Percentiles rank a stretch among this genome's conserved stretches.
Conservation (phyloP, 805 yeast genomes). For the Isabelozyma pseudorhagii region DNA sequence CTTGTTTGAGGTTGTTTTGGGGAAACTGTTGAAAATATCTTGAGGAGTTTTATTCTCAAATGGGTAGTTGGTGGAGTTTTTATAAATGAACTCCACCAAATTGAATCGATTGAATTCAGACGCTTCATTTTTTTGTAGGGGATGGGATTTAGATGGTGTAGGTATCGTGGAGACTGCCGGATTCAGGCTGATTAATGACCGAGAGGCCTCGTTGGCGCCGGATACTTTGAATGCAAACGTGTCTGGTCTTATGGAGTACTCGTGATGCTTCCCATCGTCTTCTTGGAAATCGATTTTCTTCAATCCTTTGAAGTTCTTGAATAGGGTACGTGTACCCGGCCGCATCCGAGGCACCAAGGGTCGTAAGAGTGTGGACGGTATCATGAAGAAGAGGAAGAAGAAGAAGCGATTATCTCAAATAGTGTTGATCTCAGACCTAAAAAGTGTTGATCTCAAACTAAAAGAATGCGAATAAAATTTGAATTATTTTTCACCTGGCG, state of each 20-base stretch:
- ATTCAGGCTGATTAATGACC: slow-evolving; percentile 8
- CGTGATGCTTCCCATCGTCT: slow-evolving; percentile 28
- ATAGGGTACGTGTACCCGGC: background rate
- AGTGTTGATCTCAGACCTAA: no score
- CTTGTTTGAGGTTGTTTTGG: slow-evolving; percentile 29
- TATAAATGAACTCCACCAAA: slow-evolving; percentile 32
- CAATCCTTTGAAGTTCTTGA: background rate
- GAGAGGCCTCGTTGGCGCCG: slow-evolving; percentile 14
- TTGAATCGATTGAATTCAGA: slow-evolving; percentile 15
- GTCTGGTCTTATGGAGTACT: slow-evolving; percentile 44
- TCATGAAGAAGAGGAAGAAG: background rate
- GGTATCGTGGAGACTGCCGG: background rate
- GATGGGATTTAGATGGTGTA: slow-evolving; percentile 11
- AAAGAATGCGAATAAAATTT: no score
- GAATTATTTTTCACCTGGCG: no score
- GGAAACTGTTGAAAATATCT: slow-evolving; percentile 35
- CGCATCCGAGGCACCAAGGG: background rate
- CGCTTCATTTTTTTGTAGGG: slow-evolving; percentile 16
- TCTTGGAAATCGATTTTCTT: slow-evolving; percentile 12
- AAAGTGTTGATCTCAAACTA: no score
- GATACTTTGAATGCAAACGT: slow-evolving; percentile 42
- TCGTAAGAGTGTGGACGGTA: background rate
- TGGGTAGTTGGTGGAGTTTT: slow-evolving; percentile 41
- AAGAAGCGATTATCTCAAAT: no score
- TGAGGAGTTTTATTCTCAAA: slow-evolving; percentile 35